A percentile compares a stretch with the other conserved stretches of the same genome.
These are phyloP conservation scores for Skeletonema menzelii DNA, from an alignment of 108 stramenopile species.

Conservation along the genomic window DNA sequence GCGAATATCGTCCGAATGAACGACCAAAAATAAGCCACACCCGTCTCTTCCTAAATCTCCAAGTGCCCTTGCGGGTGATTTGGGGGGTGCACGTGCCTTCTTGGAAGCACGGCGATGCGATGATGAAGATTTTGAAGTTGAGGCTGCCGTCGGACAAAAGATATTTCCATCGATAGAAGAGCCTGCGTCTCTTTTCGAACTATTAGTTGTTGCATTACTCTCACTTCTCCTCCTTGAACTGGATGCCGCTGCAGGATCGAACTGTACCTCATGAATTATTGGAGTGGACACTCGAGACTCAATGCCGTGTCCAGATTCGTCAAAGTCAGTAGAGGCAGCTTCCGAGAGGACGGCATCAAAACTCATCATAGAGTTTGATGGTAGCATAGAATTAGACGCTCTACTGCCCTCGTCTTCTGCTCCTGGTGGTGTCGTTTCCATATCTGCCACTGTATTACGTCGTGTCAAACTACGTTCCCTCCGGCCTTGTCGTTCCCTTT, in stretches of 20 bases:
- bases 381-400: not conserved
- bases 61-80: constrained; percentile 54
- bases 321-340: constrained; percentile 2
- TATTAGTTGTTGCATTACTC: not conserved
- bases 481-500: not conserved
- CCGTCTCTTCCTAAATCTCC: constrained; percentile 67
- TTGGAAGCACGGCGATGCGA: constrained; percentile 18
- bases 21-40: constrained; percentile 67
- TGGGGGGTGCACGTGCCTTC: constrained; percentile 20
- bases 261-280: constrained; percentile 37
- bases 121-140: constrained; percentile 34
- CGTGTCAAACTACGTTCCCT: constrained; percentile 22
- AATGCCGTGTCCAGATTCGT: not conserved
- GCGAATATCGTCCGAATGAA: constrained; percentile 82
- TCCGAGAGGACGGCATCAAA: not conserved
- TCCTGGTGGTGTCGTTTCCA: constrained; percentile 10
- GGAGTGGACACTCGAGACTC: constrained; percentile 5
- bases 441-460: constrained; percentile 41
- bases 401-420: not conserved
- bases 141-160: constrained; percentile 46
- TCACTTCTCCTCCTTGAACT: constrained; percentile 23
- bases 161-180: not conserved
- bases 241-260: constrained; percentile 48
- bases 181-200: not conserved
- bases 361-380: not conserved